Conservation (phyloP, 2,329 filamentous ascomycete genomes). For the Fusarium tuaranense region DNA sequence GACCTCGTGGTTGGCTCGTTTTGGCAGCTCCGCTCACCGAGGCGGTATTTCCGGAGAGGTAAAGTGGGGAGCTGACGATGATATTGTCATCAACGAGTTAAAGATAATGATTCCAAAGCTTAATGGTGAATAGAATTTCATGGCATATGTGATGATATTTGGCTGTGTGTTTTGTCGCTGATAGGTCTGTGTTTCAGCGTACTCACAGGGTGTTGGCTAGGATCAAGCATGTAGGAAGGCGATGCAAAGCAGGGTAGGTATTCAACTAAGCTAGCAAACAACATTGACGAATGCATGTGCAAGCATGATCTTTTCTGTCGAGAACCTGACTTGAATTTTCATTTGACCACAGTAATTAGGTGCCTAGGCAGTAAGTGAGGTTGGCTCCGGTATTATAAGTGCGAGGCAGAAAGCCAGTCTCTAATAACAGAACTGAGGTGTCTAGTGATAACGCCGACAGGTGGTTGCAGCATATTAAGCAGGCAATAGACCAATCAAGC, state of each 20-base stretch:
- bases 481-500: not conserved
- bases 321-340: not conserved
- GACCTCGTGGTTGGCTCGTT: conserved; percentile 21
- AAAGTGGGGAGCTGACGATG: conserved; percentile 15
- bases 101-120: not conserved
- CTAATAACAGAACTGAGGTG: not conserved
- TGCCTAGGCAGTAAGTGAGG: no score
- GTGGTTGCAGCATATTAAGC: not conserved
- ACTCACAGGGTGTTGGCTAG: not conserved
- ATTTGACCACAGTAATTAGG: not conserved
- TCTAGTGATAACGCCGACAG: not conserved
- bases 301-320: not conserved
- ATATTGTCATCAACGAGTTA: not conserved
- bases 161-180: not conserved
- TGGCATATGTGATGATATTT: not conserved
- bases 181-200: not conserved
- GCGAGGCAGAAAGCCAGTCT: not conserved
- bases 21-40: conserved; percentile 44
- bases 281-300: not conserved
- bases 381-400: not conserved
- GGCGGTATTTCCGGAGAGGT: not conserved
- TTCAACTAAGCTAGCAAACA: not conserved
- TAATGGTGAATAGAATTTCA: not conserved
- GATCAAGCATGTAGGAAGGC: not conserved
- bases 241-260: not conserved